phyloP scores from a whole-genome alignment of 1,284 basidiomycete species.

The Papiliotrema nemorosa region DNA sequence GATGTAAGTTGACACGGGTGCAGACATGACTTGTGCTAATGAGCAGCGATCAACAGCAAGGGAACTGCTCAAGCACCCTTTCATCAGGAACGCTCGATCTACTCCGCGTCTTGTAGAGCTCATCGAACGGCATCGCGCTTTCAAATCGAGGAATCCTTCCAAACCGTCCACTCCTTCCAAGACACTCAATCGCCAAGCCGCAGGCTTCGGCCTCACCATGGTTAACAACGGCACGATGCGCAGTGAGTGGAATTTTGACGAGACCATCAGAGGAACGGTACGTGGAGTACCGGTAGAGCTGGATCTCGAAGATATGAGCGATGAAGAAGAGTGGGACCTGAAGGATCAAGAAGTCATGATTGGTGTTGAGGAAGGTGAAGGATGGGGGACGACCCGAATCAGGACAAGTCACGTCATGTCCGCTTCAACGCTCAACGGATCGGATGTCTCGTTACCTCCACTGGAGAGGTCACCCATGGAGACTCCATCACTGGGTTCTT shows the following conservation, averaged over 20 bases:
- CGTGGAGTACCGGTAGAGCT: conserved; percentile 58
- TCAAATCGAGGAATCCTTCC: conserved; percentile 11
- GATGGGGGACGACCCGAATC: conserved; percentile 13
- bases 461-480: conserved; percentile 21
- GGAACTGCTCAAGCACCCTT: conserved; percentile 86
- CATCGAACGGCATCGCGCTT: conserved; percentile 67
- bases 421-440: conserved; percentile 10
- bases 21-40: conserved; percentile 8
- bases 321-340: conserved; percentile 35
- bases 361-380: conserved; percentile 17
- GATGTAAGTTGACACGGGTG: conserved; percentile 52
- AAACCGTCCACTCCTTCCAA: conserved; percentile 21
- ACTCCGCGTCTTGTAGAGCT: conserved; percentile 80
- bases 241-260: conserved; percentile 93
- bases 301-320: conserved; percentile 58
- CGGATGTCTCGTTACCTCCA: conserved; percentile 27
- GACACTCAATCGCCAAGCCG: conserved; percentile 30
- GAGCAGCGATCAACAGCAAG: conserved; percentile 78
- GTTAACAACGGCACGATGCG: conserved; percentile 58
- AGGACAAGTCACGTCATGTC: neutral
- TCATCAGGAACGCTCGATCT: conserved; percentile 77
- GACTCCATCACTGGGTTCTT: conserved; percentile 13
- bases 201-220: conserved; percentile 25
- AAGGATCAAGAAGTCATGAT: conserved; percentile 30
- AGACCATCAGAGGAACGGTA: conserved; percentile 58